phyloP scores from a whole-genome alignment of 768 basidiomycete species.

The Naganishia vishniacii region DNA sequence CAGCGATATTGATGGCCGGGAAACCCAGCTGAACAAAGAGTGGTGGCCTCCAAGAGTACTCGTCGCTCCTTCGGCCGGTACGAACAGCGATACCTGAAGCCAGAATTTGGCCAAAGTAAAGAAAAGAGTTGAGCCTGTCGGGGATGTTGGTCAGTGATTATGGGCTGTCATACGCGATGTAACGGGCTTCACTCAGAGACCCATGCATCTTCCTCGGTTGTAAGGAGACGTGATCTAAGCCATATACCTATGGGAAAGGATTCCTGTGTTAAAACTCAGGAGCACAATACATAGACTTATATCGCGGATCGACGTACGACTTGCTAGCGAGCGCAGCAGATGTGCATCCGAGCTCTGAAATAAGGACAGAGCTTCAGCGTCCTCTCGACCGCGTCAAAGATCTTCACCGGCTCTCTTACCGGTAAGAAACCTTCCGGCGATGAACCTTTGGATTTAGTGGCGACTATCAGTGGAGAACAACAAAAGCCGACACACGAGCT shows the following conservation, averaged over 20 bases:
- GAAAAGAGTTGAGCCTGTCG: conserved; percentile 52
- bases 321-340: neutral
- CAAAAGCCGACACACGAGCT: neutral
- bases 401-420: conserved; percentile 50
- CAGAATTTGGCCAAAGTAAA: conserved; percentile 57
- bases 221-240: conserved; percentile 54
- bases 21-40: conserved; percentile 52
- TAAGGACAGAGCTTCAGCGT: too few relatives aligned
- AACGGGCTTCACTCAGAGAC: conserved; percentile 49
- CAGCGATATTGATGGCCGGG: conserved; percentile 1
- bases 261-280: too few relatives aligned
- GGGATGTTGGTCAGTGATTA: neutral
- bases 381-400: too few relatives aligned
- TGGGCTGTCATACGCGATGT: too few relatives aligned
- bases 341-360: neutral
- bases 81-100: conserved; percentile 59
- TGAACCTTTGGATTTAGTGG: conserved; percentile 34
- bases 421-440: conserved; percentile 56
- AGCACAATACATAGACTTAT: too few relatives aligned
- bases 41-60: conserved; percentile 56
- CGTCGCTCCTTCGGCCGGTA: conserved; percentile 51
- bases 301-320: too few relatives aligned
- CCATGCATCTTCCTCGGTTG: conserved; percentile 55
- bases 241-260: too few relatives aligned
- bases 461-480: neutral